These are phyloP conservation scores for Gloeophyllum trabeum DNA, from an alignment of 768 basidiomycete species.

Conservation along the genomic window DNA sequence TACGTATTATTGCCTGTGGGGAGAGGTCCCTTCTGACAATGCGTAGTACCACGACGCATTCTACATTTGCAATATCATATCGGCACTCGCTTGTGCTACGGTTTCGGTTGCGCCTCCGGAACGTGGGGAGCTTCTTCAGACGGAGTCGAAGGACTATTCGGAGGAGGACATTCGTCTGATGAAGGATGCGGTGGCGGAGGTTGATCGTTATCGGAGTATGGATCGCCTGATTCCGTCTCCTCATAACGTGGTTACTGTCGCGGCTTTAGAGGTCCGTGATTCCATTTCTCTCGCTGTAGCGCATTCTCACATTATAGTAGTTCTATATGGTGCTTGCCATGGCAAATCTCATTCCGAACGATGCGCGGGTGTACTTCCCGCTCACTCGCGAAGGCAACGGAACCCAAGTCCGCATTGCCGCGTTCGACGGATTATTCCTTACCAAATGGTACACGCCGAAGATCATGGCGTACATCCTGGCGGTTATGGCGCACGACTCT, in stretches of 20 bases:
- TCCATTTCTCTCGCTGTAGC: neutral
- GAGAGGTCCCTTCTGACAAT: conserved; percentile 2
- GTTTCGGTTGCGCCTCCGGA: conserved; percentile 72
- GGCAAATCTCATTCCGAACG: conserved; percentile 68
- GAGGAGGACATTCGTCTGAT: conserved; percentile 60
- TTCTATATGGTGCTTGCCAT: conserved; percentile 72
- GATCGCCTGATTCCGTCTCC: conserved; percentile 91
- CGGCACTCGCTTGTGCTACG: conserved; percentile 69
- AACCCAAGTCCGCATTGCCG: conserved; percentile 81
- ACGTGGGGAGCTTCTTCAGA: conserved; percentile 63
- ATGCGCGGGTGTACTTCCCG: conserved; percentile 71
- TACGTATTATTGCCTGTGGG: conserved; percentile 26
- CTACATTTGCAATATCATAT: conserved; percentile 81
- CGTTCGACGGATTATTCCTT: conserved; percentile 89
- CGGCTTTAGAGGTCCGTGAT: conserved; percentile 71
- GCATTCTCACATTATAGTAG: conserved; percentile 24
- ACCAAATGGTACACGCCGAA: conserved; percentile 80
- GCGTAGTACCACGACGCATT: conserved; percentile 81
- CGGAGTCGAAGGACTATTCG: conserved; percentile 58
- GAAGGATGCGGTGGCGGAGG: conserved; percentile 66
- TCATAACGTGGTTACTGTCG: conserved; percentile 88
- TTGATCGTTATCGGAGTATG: conserved; percentile 89
- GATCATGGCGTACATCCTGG: conserved; percentile 80
- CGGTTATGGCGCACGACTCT: conserved; percentile 78
- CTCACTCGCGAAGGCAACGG: conserved; percentile 93